These are phyloP conservation scores for Cryphonectria radicalis DNA, from an alignment of 2,329 filamentous ascomycete genomes.

Conservation along the genomic window DNA sequence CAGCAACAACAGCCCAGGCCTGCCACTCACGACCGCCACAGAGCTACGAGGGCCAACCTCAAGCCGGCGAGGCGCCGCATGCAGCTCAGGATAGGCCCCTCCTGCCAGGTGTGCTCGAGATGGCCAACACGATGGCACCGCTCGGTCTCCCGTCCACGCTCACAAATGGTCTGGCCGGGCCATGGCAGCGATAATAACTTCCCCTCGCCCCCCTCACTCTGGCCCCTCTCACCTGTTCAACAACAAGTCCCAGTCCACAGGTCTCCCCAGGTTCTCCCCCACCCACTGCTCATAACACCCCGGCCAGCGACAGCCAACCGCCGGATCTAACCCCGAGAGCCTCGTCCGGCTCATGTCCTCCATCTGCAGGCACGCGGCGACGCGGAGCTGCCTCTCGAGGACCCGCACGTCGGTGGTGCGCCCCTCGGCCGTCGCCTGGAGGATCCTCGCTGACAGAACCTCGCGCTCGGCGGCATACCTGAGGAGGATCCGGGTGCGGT, in stretches of 20 bases:
- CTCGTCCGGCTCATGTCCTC: conserved; percentile 21
- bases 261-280: conserved; percentile 21
- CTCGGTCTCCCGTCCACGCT: conserved; percentile 25
- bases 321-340: conserved; percentile 18
- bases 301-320: conserved; percentile 24
- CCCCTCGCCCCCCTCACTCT: not conserved
- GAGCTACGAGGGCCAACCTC: not conserved
- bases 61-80: not conserved
- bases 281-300: conserved; percentile 28
- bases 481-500: conserved; percentile 20
- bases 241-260: conserved; percentile 25
- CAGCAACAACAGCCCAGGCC: not conserved
- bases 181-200: conserved; percentile 18
- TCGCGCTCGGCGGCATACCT: conserved; percentile 21
- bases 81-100: conserved; percentile 7
- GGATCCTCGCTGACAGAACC: conserved; percentile 45
- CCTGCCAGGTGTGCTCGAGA: conserved; percentile 26
- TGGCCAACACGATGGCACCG: conserved; percentile 27
- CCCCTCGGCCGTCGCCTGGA: conserved; percentile 56
- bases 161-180: conserved; percentile 16
- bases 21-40: not conserved
- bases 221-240: conserved; percentile 14
- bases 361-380: conserved; percentile 17
- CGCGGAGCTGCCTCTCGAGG: conserved; percentile 23
- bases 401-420: conserved; percentile 32